Base-by-base conservation (phyloP, 192 early-diverging fungal species). In the Coemansia sp. region DNA sequence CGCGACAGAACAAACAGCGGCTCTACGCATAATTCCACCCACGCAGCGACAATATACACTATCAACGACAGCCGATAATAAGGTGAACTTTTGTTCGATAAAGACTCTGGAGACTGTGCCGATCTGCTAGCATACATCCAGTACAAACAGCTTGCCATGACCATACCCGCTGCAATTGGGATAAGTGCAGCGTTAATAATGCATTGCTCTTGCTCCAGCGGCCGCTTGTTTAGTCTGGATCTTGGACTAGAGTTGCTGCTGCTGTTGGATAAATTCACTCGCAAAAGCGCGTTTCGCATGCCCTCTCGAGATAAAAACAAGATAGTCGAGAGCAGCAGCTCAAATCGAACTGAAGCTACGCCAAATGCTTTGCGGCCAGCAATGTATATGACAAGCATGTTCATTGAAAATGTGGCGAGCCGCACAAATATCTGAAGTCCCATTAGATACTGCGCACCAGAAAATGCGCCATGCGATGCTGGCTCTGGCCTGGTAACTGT, bases 231-330 rank as follows among this genome's bases (percentile, higher is more conserved):
- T 6, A 58, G 3, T 25, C 34, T 9, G 15, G 19, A 14, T 36
- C 12, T 25, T 14, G 31, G 14, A 15, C 12, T 11, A 3, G 22
- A 42, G 2, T 14, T 34, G 22, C 21, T 12, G 28, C 19, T 42
- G 17, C 8, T 15, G 17, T 4, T 15, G 17, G 42, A 40, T 20
- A 59, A 60, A 50, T 71, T 66, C 21, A 84, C 72, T 12, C 92
- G 85, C 52, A 94, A 67, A 7, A 92, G 72, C 0, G 88, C 91
- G 69, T 81, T 87, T 28, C 92, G 82, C 47, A 91, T 86, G 28
- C 87, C 88, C 61, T 93, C 91, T 23, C 97, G 78, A 1, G 94
- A 94, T 11, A 99, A 77, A 80, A 99, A 97, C 37, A 97, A 72
- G 20, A 97, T 88, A 0, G 94, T 94, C n/a, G 91, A 87, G 8